Evolutionary conservation across 2,329 filamentous ascomycete species (phyloP), one percentile per base, ranked within the genome.

Genomic region (Dactylonectria macrodidyma): DNA sequence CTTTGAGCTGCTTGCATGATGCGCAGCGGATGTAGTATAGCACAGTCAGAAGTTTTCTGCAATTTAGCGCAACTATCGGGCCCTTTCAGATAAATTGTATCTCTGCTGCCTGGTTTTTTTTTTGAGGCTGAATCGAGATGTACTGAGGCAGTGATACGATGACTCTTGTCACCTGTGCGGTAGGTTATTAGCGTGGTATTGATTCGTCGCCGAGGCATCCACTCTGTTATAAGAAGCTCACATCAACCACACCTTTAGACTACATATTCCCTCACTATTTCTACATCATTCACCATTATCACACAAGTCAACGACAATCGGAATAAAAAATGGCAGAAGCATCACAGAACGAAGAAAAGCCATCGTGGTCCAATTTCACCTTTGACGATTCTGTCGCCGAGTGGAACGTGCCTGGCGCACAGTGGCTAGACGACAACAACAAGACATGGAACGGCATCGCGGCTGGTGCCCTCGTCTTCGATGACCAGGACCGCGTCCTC

Each of bases 401-500:
- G 33, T 78, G 71, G 64, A 74, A 76, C 67, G 58, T 77, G 22
- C 69, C 72, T 14, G 68, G 68, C 34, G 68, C 71, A 19, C 68
- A 74, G 65, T 78, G 77, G 76, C 68, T 78, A 33, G 68, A 59
- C 19, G 61, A 33, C 6, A 61, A 76, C 48, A 24, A 74, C 11
- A 77, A 78, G 56, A 64, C 68, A 8, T 79, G 75, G 68, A 70
- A 79, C 60, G 78, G 78, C 44, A 56, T 83, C 16, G 78, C 78
- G 14, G 75, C 76, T 4, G 76, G 76, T 59, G 78, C 79, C 16
- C 71, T 83, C 51, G 77, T 84, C 66, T 82, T 83, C 65, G 72
- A 81, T 74, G 16, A 69, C 46, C 46, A 70, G 7, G 63, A 74
- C 61, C 77, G 78, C 44, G 74, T 86, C 54, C 82, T 87, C 2